These are phyloP conservation scores for Populus alba DNA, from an alignment of 345 rosid species.

Conservation along the genomic window DNA sequence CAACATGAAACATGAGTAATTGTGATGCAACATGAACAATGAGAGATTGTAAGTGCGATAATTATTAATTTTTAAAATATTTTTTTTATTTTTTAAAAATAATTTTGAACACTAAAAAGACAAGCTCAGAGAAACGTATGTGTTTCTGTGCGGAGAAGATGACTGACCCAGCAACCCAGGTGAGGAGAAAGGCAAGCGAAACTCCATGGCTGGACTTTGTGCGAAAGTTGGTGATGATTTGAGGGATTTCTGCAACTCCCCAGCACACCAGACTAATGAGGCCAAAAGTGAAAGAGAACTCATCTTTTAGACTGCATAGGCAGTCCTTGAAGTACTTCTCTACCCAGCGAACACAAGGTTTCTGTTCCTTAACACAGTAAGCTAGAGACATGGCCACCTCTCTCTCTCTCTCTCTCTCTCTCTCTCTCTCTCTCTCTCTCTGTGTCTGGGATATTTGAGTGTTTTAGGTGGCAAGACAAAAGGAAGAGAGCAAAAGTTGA, in stretches of 20 bases:
- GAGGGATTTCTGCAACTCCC: conserved; percentile 95
- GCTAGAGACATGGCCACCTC: conserved; percentile 38
- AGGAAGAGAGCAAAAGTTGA: background rate
- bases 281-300: conserved; percentile 68
- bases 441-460: background rate
- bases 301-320: conserved; percentile 73
- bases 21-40: no score
- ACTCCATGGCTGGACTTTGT: conserved; percentile 95
- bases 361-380: conserved; percentile 58
- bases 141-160: background rate
- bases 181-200: conserved; percentile 80
- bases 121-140: no score
- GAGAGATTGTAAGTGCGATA: no score
- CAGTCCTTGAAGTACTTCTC: conserved; percentile 79
- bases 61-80: no score
- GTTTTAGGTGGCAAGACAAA: background rate
- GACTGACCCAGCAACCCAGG: conserved; percentile 93
- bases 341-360: conserved; percentile 69
- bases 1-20: no score
- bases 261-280: conserved; percentile 64
- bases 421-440: conserved; percentile 18
- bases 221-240: conserved; percentile 84
- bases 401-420: conserved; percentile 15
- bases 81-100: no score
- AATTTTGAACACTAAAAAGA: no score